These are phyloP conservation scores for Trichoderma oligosporum DNA, from an alignment of 2,329 filamentous ascomycete species.

Conservation along the genomic window DNA sequence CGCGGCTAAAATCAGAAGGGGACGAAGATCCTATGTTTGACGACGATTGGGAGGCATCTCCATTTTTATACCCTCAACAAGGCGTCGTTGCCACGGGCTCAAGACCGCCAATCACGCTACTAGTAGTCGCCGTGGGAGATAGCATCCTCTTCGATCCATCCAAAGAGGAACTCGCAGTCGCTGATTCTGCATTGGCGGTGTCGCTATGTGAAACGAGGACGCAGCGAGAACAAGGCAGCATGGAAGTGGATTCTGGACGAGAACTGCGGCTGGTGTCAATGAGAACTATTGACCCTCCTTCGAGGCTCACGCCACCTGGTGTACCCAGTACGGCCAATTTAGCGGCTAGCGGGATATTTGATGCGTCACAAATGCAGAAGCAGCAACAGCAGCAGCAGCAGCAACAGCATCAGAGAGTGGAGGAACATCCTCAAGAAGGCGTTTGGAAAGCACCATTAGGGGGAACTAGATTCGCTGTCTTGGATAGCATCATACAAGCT, in stretches of 20 bases:
- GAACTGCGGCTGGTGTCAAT: slow-evolving; percentile 62
- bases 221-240: slow-evolving; percentile 26
- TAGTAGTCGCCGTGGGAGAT: slow-evolving; percentile 79
- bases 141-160: slow-evolving; percentile 94
- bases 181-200: slow-evolving; percentile 82
- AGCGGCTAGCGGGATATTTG: slow-evolving; percentile 43
- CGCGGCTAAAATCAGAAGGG: slow-evolving; percentile 77
- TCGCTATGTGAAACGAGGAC: slow-evolving; percentile 59
- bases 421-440: slow-evolving; percentile 60
- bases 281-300: slow-evolving; percentile 70
- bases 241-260: slow-evolving; percentile 42
- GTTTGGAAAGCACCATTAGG: slow-evolving; percentile 86
- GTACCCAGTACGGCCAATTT: slow-evolving; percentile 62
- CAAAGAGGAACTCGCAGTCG: slow-evolving; percentile 87
- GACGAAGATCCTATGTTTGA: slow-evolving; percentile 98
- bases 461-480: slow-evolving; percentile 70
- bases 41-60: slow-evolving; percentile 90
- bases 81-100: slow-evolving; percentile 31
- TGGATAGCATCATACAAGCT: slow-evolving; percentile 71
- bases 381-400: slow-evolving; percentile 40
- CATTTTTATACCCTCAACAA: slow-evolving; percentile 66
- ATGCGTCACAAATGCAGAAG: slow-evolving; percentile 36
- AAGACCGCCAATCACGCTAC: slow-evolving; percentile 80
- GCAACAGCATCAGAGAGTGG: slow-evolving; percentile 36
- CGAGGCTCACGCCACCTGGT: slow-evolving; percentile 67